Base-by-base conservation (phyloP, 202 grass and related monocot genomes). In the Musa balbisiana region DNA sequence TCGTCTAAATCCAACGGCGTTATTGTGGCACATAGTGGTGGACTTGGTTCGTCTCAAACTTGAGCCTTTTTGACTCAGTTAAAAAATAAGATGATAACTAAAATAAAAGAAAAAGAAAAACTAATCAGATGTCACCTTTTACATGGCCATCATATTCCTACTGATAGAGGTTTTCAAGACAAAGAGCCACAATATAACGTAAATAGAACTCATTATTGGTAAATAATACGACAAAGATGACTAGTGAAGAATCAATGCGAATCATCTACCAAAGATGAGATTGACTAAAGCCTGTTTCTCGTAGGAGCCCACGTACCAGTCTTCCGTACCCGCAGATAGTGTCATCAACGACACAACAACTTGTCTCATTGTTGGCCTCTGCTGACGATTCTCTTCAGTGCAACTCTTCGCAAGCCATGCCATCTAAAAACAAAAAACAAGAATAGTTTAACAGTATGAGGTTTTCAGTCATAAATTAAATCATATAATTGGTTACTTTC, bases 341-440 rank as follows among this genome's bases (percentile, higher is more conserved):
- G 58, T 53, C 78, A 80, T 80, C 69, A 80, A 53, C 8, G 78
- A 17, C n/a, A 80, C 78, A 8, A 73, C 78, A 23, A 73, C 11
- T 12, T 70, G 49, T 65, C 56, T 58, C 78, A 80, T 80, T 2
- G 19, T 73, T 20, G 78, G 78, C 58, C 78, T 72, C 55, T 63
- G 56, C 11, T 64, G 78, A 33, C 49, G 78, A 16, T 80, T 52
- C 19, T 65, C 69, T 8, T 65, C 49, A 15, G 69, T 80, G 69
- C 78, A 80, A 33, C 68, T 49, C 69, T 73, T 80, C 8, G 69
- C 78, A 64, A 80, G 68, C 68, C 56, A 70, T 29, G 68, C 78
- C 69, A 80, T 73, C 78, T 80, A 50, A 8, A 33, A 23, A 22
- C 6, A 62, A 62, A 9, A 73, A 29, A 16, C 10, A 8, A 53